Percentiles rank a stretch among this genome's conserved stretches.
phyloP scores from a whole-genome alignment of 306 rosid genomes.

The Dalbergia cultrata region DNA sequence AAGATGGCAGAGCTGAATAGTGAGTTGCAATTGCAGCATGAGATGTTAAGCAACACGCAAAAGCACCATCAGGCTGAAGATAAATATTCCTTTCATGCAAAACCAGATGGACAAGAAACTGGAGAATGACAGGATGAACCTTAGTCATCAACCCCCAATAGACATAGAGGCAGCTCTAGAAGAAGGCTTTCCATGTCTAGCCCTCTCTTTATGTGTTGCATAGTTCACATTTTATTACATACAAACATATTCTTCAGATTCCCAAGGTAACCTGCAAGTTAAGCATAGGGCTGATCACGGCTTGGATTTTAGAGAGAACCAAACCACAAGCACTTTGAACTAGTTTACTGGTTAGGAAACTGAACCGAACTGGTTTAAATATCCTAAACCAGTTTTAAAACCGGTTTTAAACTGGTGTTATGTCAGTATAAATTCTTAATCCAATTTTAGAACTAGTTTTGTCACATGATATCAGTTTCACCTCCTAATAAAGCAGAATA shows the following conservation, averaged over 20 bases:
- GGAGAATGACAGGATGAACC: conserved; percentile 15
- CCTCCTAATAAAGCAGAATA: conserved; percentile 27
- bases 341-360: too few species aligned
- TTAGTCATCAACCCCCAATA: conserved; percentile 40
- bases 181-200: conserved; percentile 52
- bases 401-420: too few species aligned
- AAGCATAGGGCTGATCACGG: too few species aligned
- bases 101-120: conserved; percentile 48
- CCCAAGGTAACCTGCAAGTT: too few species aligned
- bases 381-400: too few species aligned
- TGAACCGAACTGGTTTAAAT: too few species aligned
- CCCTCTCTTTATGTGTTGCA: neutral
- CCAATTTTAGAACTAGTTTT: too few species aligned
- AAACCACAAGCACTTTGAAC: too few species aligned
- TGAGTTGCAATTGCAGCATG: conserved; percentile 62
- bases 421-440: too few species aligned
- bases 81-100: conserved; percentile 60
- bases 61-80: conserved; percentile 57
- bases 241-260: neutral
- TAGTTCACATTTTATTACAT: neutral
- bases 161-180: conserved; percentile 14
- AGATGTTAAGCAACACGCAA: conserved; percentile 46
- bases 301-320: too few species aligned
- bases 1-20: conserved; percentile 60
- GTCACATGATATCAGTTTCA: too few species aligned